Percentiles rank a stretch among this genome's conserved stretches.
phyloP scores from a whole-genome alignment of 1,284 basidiomycete species.

The Tilletia walkeri region DNA sequence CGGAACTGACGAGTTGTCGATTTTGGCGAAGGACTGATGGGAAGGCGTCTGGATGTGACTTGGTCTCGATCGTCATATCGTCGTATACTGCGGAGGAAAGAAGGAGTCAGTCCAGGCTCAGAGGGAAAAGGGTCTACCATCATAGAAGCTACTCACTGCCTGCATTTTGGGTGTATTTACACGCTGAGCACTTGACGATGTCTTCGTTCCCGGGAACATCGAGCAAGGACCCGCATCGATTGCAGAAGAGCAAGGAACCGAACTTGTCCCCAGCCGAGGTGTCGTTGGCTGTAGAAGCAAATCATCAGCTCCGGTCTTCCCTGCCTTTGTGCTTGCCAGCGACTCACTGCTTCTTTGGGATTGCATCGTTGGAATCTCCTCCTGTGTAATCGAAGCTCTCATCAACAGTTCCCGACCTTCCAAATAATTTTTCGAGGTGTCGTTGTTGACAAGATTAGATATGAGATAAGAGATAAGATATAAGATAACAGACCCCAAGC shows the following conservation, averaged over 20 bases:
- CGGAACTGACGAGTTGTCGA: conserved; percentile 11
- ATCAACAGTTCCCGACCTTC: too few species aligned
- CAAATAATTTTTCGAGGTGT: too few species aligned
- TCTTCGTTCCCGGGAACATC: conserved; percentile 76
- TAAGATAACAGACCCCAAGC: too few species aligned
- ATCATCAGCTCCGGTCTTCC: too few species aligned
- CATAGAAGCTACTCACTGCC: conserved; percentile 31
- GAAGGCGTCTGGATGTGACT: conserved; percentile 13
- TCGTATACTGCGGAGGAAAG: conserved; percentile 1
- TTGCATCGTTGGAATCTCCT: too few species aligned
- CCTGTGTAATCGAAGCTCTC: too few species aligned
- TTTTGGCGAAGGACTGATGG: conserved; percentile 13
- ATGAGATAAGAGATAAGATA: too few species aligned
- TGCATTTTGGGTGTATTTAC: conserved; percentile 74
- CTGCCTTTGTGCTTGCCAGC: too few species aligned
- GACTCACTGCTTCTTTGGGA: too few species aligned
- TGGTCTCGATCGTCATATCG: conserved; percentile 11
- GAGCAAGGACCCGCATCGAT: conserved; percentile 83
- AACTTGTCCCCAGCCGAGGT: conserved; percentile 43
- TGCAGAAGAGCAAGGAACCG: conserved; percentile 92
- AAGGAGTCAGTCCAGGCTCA: too few species aligned
- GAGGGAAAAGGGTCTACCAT: too few species aligned
- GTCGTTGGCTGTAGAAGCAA: neutral
- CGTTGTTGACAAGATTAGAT: too few species aligned
- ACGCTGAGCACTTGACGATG: conserved; percentile 80